Base-by-base conservation (phyloP, 148 eudicot genomes). In the Arctostaphylos glauca region DNA sequence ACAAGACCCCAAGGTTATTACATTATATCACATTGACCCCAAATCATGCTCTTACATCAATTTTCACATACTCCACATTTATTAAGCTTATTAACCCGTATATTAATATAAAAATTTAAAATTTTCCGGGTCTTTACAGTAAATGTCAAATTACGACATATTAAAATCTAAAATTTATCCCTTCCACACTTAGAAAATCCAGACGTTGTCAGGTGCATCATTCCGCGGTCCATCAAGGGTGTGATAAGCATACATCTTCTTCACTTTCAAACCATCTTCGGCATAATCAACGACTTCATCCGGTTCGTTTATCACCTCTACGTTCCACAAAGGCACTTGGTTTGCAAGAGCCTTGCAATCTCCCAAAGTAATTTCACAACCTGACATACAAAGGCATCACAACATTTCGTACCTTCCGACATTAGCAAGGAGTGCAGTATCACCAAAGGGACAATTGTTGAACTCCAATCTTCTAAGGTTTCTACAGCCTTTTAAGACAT, bases 361-460 rank as follows among this genome's bases (percentile, higher is more conserved):
- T 66, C 71, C 71, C 71, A 66, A 66, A 31, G 71, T 66, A 66
- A 66, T 15, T 66, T 66, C 43, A 66, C 71, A 66, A 41, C 71
- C 16, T 5, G 71, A 66, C 71, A 66, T 66, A 31, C 31, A 66
- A 16, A 66, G 43, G 71, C 16, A 66, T 25, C 16, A 43, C 71
- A 66, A 25, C 7, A 0, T 66, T 66, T 66, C 7, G 7, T 66
- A 66, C 71, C 71, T 66, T 31, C 12, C 44, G 1, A 66, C 71
- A 25, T 66, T 66, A 66, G 43, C 71, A 66, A 66, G 71, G 43
- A 66, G 71, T 31, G 71, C 71, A 66, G 43, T 10, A 25, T 66
- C 44, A 6, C 71, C 71, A 31, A 66, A 66, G 44, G 71, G 71
- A 3, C 71, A 66, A 9, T 66, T 43, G 15, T 15, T 66, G 71